Percentiles rank a stretch among this genome's conserved stretches.
phyloP scores from a whole-genome alignment of 768 basidiomycete species.

The Lyophyllum semitale region DNA sequence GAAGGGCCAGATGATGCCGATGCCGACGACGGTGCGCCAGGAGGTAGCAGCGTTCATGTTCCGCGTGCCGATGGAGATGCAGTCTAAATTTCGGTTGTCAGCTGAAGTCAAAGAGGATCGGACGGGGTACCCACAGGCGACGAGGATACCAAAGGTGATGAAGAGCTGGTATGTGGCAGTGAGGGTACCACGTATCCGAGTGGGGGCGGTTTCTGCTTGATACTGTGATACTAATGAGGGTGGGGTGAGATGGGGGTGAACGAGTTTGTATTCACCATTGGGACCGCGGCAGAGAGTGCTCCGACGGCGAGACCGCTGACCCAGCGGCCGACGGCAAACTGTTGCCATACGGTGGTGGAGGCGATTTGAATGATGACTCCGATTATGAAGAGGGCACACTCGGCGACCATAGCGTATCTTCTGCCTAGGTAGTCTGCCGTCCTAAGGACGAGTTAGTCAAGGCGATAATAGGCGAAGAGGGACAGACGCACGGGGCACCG shows the following conservation, averaged over 20 bases:
- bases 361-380: conserved; percentile 65
- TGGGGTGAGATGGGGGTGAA: conserved; percentile 2
- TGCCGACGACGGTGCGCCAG: conserved; percentile 65
- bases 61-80: conserved; percentile 71
- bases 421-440: conserved; percentile 68
- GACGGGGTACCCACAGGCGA: conserved; percentile 54
- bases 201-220: conserved; percentile 73
- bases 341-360: conserved; percentile 56
- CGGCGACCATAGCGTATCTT: conserved; percentile 63
- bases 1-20: conserved; percentile 63
- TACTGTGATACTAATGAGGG: conserved; percentile 46
- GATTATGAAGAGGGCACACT: conserved; percentile 57
- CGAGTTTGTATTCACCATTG: conserved; percentile 42
- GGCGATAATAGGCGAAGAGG: too few relatives aligned
- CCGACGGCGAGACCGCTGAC: conserved; percentile 71
- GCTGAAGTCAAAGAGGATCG: neutral
- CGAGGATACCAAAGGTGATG: conserved; percentile 71
- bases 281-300: conserved; percentile 66
- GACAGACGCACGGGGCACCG: conserved; percentile 59
- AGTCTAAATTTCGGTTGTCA: conserved; percentile 37
- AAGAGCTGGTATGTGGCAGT: conserved; percentile 66
- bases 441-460: conserved; percentile 29
- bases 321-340: conserved; percentile 67
- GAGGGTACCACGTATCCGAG: conserved; percentile 69
- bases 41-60: conserved; percentile 44